Evolutionary conservation across 495 filamentous ascomycete species (phyloP), one percentile per base, ranked within the genome.

Genomic region (Parathielavia hyrcaniae): DNA sequence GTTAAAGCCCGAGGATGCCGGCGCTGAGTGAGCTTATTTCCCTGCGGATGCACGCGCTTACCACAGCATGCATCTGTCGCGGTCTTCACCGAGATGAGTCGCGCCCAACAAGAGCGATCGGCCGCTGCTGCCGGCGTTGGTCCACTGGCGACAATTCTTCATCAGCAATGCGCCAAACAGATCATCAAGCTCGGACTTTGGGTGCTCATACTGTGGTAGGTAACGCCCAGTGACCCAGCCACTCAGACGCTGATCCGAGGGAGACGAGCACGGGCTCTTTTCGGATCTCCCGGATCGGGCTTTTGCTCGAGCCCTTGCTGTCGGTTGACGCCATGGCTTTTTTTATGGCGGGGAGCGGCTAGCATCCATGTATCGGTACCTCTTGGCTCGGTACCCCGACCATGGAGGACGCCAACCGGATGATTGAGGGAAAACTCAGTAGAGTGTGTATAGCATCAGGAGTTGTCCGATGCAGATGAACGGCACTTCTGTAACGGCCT

Each of bases 231-330:
- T 9, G 17, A 30, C 9, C 35, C 54, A 59, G 22, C 57, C 57
- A 60, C 35, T 60, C 5, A 50, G n/a, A 16, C 23, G 13, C 17
- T 45, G 35, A 49, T 49, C 50, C 57, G 57, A 60, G 45, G 3
- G 38, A 51, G 35, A 9, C 52, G 52, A 54, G 22, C 40, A 39
- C 17, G 41, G 41, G 11, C 17, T 8, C 17, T 22, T 4, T 5
- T 14, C 14, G 13, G 26, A 20, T 34, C n/a, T 9, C 14, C 36
- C 58, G 51, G 52, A 55, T 55, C 30, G 39, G 51, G 51, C 50
- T 60, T 30, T 17, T 32, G 23, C 1, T 54, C 26, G 22, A 45
- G 35, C 39, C 50, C 50, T 32, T 14, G 48, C 30, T 22, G 34
- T 26, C 35, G 36, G 36, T 34, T 41, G 50, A 53, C 34, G 35